Conservation (phyloP, 495 filamentous ascomycete species). For the Cenococcum geophilum region DNA sequence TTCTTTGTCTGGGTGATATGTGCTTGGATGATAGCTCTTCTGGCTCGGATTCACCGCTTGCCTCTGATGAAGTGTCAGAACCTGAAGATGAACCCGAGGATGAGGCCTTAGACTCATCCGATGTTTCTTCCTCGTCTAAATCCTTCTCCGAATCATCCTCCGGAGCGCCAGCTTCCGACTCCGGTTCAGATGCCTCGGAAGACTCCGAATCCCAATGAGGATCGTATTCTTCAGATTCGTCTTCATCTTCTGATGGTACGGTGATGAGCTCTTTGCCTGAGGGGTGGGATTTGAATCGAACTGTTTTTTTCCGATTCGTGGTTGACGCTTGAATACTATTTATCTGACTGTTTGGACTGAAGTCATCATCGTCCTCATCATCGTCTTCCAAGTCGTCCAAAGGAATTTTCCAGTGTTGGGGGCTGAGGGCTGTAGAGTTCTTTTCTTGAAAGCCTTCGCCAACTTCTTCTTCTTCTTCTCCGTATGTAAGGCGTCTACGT, state of each 20-base stretch:
- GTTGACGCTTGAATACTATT: not conserved
- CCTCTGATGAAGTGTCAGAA: slow-evolving; percentile 10
- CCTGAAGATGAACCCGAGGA: slow-evolving; percentile 1
- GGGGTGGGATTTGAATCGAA: not conserved
- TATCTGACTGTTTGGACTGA: not conserved
- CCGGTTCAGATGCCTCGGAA: slow-evolving; percentile 17
- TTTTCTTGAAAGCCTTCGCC: slow-evolving; percentile 43
- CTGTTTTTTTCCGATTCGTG: not conserved
- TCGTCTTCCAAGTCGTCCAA: not conserved
- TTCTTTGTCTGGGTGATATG: not conserved
- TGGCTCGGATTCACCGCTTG: slow-evolving; percentile 4
- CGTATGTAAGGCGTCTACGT: slow-evolving; percentile 50
- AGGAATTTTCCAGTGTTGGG: slow-evolving; percentile 3
- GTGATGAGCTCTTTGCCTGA: not conserved
- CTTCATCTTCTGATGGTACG: slow-evolving; percentile 6
- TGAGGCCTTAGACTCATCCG: slow-evolving; percentile 12
- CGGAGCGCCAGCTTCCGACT: slow-evolving; percentile 7
- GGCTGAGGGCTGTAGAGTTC: slow-evolving; percentile 17
- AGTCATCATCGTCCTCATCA: not conserved
- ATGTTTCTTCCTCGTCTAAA: slow-evolving; percentile 8
- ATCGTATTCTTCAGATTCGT: slow-evolving; percentile 22
- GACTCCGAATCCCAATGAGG: slow-evolving; percentile 27
- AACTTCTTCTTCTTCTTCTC: slow-evolving; percentile 38
- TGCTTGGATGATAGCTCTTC: slow-evolving; percentile 6
- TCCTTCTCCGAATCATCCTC: slow-evolving; percentile 14